Percentiles rank a stretch among this genome's conserved stretches.
Evolutionary conservation across 345 rosid genomes (phyloP).

Genomic region (Sonneratia caseolaris): DNA sequence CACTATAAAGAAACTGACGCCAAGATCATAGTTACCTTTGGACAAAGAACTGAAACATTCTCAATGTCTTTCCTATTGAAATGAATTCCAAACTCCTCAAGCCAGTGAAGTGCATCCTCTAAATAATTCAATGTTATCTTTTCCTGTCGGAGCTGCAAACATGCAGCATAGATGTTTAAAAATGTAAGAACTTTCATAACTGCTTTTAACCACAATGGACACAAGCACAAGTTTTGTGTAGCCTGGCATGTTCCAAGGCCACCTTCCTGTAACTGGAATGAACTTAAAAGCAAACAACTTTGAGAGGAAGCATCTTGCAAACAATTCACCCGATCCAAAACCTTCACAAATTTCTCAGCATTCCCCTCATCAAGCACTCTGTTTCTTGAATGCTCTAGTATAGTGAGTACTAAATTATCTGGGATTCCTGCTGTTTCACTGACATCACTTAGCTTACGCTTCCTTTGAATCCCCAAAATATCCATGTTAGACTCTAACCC

Average conservation of each 20-base stretch:
- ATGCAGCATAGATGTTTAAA: slow-evolving; percentile 44
- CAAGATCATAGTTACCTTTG: slow-evolving; percentile 38
- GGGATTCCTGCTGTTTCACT: slow-evolving; percentile 20
- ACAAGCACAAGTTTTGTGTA: slow-evolving; percentile 28
- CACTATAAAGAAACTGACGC: neutral
- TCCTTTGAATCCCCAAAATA: slow-evolving; percentile 9
- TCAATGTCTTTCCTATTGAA: slow-evolving; percentile 47
- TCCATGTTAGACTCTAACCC: slow-evolving; percentile 10
- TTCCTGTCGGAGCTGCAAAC: slow-evolving; percentile 29
- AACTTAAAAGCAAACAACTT: slow-evolving; percentile 38
- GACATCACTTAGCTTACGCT: slow-evolving; percentile 35
- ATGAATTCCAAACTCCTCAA: slow-evolving; percentile 38
- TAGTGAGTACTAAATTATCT: slow-evolving; percentile 34
- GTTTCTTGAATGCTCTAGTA: slow-evolving; percentile 30
- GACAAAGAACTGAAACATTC: slow-evolving; percentile 58
- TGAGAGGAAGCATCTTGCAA: slow-evolving; percentile 39
- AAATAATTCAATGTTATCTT: slow-evolving; percentile 25
- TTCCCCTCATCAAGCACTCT: slow-evolving; percentile 39
- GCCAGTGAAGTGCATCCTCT: slow-evolving; percentile 41
- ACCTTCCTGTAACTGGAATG: slow-evolving; percentile 9
- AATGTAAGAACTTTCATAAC: slow-evolving; percentile 56
- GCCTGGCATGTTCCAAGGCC: slow-evolving; percentile 10
- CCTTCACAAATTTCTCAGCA: slow-evolving; percentile 46
- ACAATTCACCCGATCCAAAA: slow-evolving; percentile 54
- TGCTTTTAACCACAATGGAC: slow-evolving; percentile 72